A percentile compares a stretch with the other conserved stretches of the same genome.
Conservation (phyloP, 2,329 filamentous ascomycete species). For the Polychaeton citri region DNA sequence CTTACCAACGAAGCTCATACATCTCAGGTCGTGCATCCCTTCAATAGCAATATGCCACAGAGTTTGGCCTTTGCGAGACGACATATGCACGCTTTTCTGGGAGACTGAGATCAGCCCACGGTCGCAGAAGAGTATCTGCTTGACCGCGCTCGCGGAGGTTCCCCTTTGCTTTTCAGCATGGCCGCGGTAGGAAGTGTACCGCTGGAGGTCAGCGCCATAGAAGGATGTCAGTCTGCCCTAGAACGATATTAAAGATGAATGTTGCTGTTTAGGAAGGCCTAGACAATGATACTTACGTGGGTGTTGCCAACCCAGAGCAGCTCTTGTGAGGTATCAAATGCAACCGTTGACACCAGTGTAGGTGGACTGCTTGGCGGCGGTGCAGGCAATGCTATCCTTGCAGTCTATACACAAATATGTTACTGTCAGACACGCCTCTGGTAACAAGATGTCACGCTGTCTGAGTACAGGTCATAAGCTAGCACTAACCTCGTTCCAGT, state of each 20-base stretch:
- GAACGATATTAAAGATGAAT: conserved; percentile 1
- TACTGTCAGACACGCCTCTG: conserved; percentile 1
- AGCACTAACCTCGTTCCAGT: conserved; percentile 35
- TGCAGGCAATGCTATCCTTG: conserved; percentile 68
- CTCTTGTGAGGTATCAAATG: conserved; percentile 82
- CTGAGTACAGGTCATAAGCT: conserved; percentile 16
- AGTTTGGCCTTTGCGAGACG: conserved; percentile 65
- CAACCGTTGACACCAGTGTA: conserved; percentile 63
- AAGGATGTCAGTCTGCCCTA: conserved; percentile 85
- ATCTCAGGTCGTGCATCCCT: conserved; percentile 75
- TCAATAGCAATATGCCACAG: conserved; percentile 75
- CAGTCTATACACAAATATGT: conserved; percentile 43
- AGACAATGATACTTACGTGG: conserved; percentile 45
- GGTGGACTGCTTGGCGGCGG: conserved; percentile 57
- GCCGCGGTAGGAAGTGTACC: conserved; percentile 80
- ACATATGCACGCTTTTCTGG: conserved; percentile 73
- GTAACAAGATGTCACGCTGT: background rate
- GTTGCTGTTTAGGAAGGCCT: background rate
- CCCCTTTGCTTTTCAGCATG: conserved; percentile 40
- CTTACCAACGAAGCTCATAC: conserved; percentile 91
- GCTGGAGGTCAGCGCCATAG: conserved; percentile 69
- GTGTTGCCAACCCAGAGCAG: conserved; percentile 89
- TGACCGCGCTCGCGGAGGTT: conserved; percentile 53
- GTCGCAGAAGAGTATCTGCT: conserved; percentile 82
- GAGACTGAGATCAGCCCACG: conserved; percentile 81